phyloP scores from a whole-genome alignment of 495 filamentous ascomycete species.

The Neurospora tetraspora region DNA sequence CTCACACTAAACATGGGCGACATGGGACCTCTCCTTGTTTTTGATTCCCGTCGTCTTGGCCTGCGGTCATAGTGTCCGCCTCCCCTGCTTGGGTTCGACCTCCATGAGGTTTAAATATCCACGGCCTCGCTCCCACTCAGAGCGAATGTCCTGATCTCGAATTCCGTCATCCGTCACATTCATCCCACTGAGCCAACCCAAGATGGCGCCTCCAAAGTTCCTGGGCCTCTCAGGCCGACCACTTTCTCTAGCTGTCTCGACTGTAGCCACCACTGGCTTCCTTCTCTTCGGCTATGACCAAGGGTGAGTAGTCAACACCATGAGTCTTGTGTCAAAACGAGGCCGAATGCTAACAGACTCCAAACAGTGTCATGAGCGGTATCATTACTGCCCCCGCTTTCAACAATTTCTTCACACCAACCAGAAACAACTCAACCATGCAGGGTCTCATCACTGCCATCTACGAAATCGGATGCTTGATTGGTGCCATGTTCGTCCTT shows the following conservation, averaged over 20 bases:
- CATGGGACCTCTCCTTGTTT: background rate
- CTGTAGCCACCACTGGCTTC: conserved; percentile 64
- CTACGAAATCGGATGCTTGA: conserved; percentile 71
- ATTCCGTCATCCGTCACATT: background rate
- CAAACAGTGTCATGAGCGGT: conserved; percentile 52
- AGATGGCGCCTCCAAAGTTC: conserved; percentile 37
- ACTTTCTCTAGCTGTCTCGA: conserved; percentile 54
- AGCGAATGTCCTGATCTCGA: background rate
- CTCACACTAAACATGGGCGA: background rate
- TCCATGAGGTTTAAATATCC: background rate
- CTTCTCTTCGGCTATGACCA: conserved; percentile 66
- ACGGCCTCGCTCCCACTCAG: background rate
- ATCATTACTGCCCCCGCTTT: conserved; percentile 69
- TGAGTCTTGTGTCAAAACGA: background rate
- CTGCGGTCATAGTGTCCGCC: background rate
- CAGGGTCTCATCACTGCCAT: conserved; percentile 76
- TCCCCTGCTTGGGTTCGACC: background rate
- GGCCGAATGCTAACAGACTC: background rate
- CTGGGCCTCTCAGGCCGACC: conserved; percentile 55
- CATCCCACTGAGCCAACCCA: background rate
- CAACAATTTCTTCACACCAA: conserved; percentile 58
- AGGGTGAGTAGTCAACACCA: conserved; percentile 23
- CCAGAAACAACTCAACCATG: conserved; percentile 56
- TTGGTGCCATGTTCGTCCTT: conserved; percentile 64
- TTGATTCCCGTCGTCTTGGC: background rate